phyloP scores from a whole-genome alignment of 2,329 filamentous ascomycete species.

The Zasmidium angulare region DNA sequence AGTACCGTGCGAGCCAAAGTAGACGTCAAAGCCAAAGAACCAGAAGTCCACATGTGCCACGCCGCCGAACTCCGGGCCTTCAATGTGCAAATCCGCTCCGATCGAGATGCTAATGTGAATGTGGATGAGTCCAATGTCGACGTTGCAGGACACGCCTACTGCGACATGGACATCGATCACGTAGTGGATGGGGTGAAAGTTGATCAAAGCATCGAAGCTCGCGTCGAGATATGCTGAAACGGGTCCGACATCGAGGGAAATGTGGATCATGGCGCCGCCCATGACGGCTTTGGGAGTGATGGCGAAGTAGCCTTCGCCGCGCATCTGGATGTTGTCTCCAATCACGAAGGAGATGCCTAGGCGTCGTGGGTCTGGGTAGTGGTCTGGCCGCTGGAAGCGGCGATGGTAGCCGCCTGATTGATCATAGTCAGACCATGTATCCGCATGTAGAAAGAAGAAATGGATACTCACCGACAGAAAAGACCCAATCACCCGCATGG shows the following conservation, averaged over 20 bases:
- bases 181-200: slow-evolving; percentile 15
- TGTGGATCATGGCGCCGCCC: slow-evolving; percentile 7
- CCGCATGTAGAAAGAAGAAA: too few species aligned
- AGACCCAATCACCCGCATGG: slow-evolving; percentile 8
- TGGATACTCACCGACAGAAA: slow-evolving; percentile 7
- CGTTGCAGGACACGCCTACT: too few species aligned
- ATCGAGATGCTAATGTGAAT: background rate
- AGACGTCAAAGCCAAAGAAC: slow-evolving; percentile 3
- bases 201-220: slow-evolving; percentile 12
- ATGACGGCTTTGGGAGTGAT: slow-evolving; percentile 11
- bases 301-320: slow-evolving; percentile 13
- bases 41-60: slow-evolving; percentile 6
- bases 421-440: too few species aligned
- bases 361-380: slow-evolving; percentile 3
- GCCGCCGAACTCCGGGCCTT: slow-evolving; percentile 6
- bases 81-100: slow-evolving; percentile 1
- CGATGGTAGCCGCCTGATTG: slow-evolving; percentile 9
- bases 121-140: too few species aligned
- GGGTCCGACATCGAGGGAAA: slow-evolving; percentile 1
- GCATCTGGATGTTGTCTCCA: background rate
- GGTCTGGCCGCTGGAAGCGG: background rate
- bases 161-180: slow-evolving; percentile 2
- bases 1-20: background rate
- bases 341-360: slow-evolving; percentile 5
- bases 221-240: slow-evolving; percentile 1